Evolutionary conservation across 139 green algal species (phyloP), one percentile per base, ranked within the genome.

Genomic region (Chlorella vulgaris): DNA sequence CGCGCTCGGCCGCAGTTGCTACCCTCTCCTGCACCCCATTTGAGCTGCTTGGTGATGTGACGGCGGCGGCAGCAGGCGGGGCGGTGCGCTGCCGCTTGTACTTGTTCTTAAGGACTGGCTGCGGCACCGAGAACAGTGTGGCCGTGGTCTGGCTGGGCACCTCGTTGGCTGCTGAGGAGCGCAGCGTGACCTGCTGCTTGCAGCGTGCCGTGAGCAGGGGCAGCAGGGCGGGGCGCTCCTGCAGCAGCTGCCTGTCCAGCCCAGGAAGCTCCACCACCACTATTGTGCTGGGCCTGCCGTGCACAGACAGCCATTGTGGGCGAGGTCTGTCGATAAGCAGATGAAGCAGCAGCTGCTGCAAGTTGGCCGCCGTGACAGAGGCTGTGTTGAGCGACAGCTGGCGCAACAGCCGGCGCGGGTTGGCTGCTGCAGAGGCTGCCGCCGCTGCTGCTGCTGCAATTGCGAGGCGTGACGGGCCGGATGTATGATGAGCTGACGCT

Each of bases 201-300:
- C 19, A 8, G 31, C 42, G 33, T 0, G 47, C 50, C 50, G 26
- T n/a, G 21, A 78, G 70, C 31, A 21, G 53, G 0, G 86, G 87
- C 73, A 91, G 81, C 60, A 85, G 61, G 26, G 83, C 40, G 67
- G 87, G 81, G 33, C 89, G 83, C 65, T 83, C 50, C 33, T 84
- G 15, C n/a, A 86, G 86, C 53, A 88, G 38, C 19, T 87, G 61
- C 24, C 66, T n/a, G 55, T 84, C 77, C 2, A 96, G 39, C 6
- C 91, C 92, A 18, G 86, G 78, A 19, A 91, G 83, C 18, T 89
- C 75, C 47, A 94, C 75, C 55, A 94, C 43, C 35, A 91, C 81
- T 47, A 93, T 81, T 13, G 36, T 51, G 55, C 22, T 42, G 55
- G 74, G 74, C 5, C 53, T 36, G 38, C 55, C 74, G 86, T 93